phyloP scores from a whole-genome alignment of 2,329 filamentous ascomycete species.

The Alternaria metachromatica region DNA sequence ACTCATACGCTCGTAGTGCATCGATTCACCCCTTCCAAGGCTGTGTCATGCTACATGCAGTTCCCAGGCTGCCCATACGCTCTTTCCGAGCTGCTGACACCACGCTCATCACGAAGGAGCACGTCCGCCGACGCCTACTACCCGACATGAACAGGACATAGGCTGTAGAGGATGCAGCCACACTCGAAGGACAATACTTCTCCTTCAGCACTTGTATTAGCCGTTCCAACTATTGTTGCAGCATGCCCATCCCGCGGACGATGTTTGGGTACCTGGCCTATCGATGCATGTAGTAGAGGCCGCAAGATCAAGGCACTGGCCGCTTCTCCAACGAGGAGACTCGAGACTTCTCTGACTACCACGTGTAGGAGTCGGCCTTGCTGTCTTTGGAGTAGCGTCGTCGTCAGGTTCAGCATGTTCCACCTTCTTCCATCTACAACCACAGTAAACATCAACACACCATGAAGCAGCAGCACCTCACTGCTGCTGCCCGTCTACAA shows the following conservation, averaged over 20 bases:
- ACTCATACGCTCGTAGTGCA: background rate
- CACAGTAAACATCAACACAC: background rate
- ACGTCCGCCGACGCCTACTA: slow-evolving; percentile 54
- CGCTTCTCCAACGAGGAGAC: slow-evolving; percentile 61
- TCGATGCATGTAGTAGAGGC: slow-evolving; percentile 50
- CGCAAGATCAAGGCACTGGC: slow-evolving; percentile 64
- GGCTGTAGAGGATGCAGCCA: background rate
- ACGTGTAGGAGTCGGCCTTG: slow-evolving; percentile 39
- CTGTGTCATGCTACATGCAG: background rate
- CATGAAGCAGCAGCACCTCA: slow-evolving; percentile 1
- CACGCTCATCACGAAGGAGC: slow-evolving; percentile 58
- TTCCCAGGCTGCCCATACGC: slow-evolving; percentile 5
- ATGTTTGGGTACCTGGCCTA: slow-evolving; percentile 61
- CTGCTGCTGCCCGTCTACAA: background rate
- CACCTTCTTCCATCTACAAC: background rate
- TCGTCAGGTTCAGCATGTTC: background rate
- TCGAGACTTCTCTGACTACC: slow-evolving; percentile 64
- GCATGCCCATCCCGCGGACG: slow-evolving; percentile 58
- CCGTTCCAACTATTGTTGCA: slow-evolving; percentile 62
- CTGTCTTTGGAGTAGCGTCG: background rate
- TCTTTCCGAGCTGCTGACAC: slow-evolving; percentile 53
- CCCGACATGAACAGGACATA: background rate
- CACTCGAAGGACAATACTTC: background rate
- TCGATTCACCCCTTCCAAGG: background rate
- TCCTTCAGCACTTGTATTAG: slow-evolving; percentile 53